Evolutionary conservation across 768 basidiomycete species (phyloP), one percentile per base, ranked within the genome.

Genomic region (Serendipita indica): DNA sequence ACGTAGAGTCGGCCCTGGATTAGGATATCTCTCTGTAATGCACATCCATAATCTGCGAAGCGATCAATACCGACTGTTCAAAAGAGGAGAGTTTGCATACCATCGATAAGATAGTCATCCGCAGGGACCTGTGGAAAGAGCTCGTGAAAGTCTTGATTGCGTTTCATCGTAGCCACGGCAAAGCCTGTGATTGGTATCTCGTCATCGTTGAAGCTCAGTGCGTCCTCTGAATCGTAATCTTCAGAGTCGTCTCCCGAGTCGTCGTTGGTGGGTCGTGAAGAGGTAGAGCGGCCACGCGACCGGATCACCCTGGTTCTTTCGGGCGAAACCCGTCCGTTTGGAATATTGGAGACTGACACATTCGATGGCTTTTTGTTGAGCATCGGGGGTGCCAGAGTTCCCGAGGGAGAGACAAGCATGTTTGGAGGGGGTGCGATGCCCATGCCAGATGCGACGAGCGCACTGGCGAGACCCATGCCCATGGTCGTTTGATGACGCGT

Each of bases 21-120:
- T 30, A 97, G 75, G 64, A 98, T 98, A 69, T 98, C 96, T 39
- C 92, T 81, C 71, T 97, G 92, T 12, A 98, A 71, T 0, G 96
- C 96, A 67, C 96, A 99, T 3, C 96, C 96, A 64, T 98, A 99
- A 71, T 99, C 96, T 98, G 62, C 6, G 37, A 30, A 60, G 43
- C 60, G 33, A 57, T 46, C 33, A 58, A 59, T 22, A 32, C 56
- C 32, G 41, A 58, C n/a, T 45, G 1, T 14, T 41, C 60, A 18
- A 33, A 10, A 22, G 33, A 58, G 56, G 20, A 39, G 59, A 43
- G 27, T 57, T 58, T 34, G 71, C 79, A 64, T 67, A 93, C 94
- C 94, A 70, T 98, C 94, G 66, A 99, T 98, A 46, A 98, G 78
- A 73, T 97, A 97, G 70, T 98, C 96, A 6, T 90, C 93, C 67